phyloP scores from a whole-genome alignment of 345 rosid species.

The Toxicodendron radicans region DNA sequence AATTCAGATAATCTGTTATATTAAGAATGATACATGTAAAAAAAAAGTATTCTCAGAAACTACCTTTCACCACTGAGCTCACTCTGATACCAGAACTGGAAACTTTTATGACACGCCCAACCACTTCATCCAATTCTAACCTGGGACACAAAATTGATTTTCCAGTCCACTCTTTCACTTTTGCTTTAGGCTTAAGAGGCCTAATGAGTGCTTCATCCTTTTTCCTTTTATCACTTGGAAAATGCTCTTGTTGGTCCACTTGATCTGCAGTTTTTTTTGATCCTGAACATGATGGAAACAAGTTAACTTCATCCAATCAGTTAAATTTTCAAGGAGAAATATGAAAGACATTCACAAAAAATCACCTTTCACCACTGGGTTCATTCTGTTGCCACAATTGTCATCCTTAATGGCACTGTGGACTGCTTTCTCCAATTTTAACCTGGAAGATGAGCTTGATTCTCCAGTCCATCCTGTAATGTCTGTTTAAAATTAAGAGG shows the following conservation, averaged over 20 bases:
- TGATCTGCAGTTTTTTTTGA: constrained; percentile 18
- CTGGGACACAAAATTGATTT: constrained; percentile 1
- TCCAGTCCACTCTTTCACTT: neutral
- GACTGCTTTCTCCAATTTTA: constrained; percentile 28
- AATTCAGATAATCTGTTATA: constrained; percentile 17
- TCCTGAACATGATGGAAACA: constrained; percentile 20
- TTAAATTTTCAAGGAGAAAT: neutral
- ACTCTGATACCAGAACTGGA: neutral
- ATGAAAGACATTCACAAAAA: constrained; percentile 1
- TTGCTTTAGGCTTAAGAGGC: constrained; percentile 21
- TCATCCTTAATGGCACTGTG: neutral
- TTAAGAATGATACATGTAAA: neutral
- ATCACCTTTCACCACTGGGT: constrained; percentile 22
- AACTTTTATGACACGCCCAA: constrained; percentile 1
- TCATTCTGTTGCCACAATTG: neutral
- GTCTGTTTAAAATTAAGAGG: constrained; percentile 17
- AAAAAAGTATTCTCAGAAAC: neutral
- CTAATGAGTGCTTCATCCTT: constrained; percentile 19
- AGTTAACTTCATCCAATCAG: constrained; percentile 10
- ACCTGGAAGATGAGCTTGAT: constrained; percentile 5
- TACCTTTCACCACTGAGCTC: constrained; percentile 8
- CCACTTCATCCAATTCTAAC: neutral
- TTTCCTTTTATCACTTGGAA: constrained; percentile 25
- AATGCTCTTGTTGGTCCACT: constrained; percentile 21
- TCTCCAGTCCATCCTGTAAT: constrained; percentile 16